Percentiles rank a stretch among this genome's conserved stretches.
phyloP scores from a whole-genome alignment of 2,329 filamentous ascomycete species.

The Fusarium sp. region DNA sequence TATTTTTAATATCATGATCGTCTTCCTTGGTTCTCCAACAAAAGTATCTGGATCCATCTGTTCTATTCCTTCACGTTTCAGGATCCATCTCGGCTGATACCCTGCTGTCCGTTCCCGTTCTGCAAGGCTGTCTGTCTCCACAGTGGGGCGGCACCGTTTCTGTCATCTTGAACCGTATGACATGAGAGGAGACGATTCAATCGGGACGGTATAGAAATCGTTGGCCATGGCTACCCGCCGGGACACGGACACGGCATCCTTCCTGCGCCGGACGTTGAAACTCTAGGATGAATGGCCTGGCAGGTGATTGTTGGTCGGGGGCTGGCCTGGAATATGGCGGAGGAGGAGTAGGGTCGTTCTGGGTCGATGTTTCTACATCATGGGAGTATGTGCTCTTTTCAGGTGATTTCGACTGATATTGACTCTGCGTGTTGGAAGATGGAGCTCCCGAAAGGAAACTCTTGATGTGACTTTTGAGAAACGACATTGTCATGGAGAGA shows the following conservation, averaged over 20 bases:
- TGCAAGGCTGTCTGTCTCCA: neutral
- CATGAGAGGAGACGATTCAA: neutral
- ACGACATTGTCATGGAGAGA: neutral
- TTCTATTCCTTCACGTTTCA: constrained; percentile 24
- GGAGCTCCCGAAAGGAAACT: constrained; percentile 8
- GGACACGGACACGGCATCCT: constrained; percentile 1
- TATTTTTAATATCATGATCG: neutral
- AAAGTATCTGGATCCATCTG: constrained; percentile 12
- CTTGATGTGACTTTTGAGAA: constrained; percentile 9
- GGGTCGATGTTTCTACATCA: constrained; percentile 1
- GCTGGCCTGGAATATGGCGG: constrained; percentile 3
- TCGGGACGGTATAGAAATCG: constrained; percentile 7
- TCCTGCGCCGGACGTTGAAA: constrained; percentile 20
- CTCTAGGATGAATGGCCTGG: constrained; percentile 10
- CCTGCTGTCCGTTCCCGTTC: neutral
- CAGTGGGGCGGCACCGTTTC: neutral
- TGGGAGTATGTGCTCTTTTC: constrained; percentile 8
- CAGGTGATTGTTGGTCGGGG: constrained; percentile 1
- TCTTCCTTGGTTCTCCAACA: constrained; percentile 1
- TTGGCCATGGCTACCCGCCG: constrained; percentile 1
- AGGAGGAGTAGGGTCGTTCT: constrained; percentile 1
- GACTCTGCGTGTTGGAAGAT: neutral
- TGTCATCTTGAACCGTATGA: neutral
- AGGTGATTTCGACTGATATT: neutral
- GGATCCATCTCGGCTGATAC: constrained; percentile 1